A percentile compares a stretch with the other conserved stretches of the same genome.
phyloP scores from a whole-genome alignment of 1,139 yeast species.

The Suhomyces guaymorum region DNA sequence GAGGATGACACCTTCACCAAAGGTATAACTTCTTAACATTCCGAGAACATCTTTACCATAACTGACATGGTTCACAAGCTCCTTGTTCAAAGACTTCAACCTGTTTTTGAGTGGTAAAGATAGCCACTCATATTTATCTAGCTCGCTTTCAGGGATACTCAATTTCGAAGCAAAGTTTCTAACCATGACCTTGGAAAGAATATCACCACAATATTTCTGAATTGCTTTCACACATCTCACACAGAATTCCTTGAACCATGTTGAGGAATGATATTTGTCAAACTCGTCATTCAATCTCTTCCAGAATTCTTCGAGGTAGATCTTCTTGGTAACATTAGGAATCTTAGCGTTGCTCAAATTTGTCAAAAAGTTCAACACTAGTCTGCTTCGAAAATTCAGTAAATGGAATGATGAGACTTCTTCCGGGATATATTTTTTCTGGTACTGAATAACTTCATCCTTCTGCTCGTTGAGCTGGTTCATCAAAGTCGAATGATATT shows the following conservation, averaged over 20 bases:
- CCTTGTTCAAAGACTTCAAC: conserved; percentile 30
- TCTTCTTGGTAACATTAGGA: conserved; percentile 17
- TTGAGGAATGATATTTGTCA: conserved; percentile 27
- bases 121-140: conserved; percentile 30
- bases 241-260: conserved; percentile 33
- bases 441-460: conserved; percentile 21
- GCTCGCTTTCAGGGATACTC: conserved; percentile 31
- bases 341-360: conserved; percentile 22
- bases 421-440: conserved; percentile 21
- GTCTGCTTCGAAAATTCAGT: conserved; percentile 21
- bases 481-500: conserved; percentile 27
- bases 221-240: conserved; percentile 27
- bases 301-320: conserved; percentile 26
- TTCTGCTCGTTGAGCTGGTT: conserved; percentile 23
- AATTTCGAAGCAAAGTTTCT: conserved; percentile 29
- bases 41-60: conserved; percentile 21
- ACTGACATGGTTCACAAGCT: conserved; percentile 27
- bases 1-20: conserved; percentile 24
- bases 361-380: conserved; percentile 24
- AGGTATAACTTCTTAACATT: conserved; percentile 28
- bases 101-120: conserved; percentile 24
- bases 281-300: conserved; percentile 31
- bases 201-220: conserved; percentile 23
- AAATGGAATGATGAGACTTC: conserved; percentile 22
- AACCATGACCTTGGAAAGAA: conserved; percentile 19